Evolutionary conservation across 2,329 filamentous ascomycete genomes (phyloP).

Genomic region (Sporothrix phasma): DNA sequence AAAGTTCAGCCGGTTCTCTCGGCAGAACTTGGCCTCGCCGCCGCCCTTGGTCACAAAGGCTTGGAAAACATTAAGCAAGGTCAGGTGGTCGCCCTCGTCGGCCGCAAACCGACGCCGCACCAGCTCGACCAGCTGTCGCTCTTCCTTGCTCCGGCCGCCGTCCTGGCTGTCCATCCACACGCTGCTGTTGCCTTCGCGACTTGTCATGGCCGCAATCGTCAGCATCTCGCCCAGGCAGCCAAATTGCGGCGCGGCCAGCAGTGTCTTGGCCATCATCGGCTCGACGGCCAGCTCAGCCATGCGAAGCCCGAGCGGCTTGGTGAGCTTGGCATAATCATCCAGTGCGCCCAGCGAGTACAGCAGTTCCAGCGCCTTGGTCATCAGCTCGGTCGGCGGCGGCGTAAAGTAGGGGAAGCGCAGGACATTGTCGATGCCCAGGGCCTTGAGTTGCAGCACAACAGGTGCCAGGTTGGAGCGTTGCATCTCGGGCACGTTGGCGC

Average conservation of each 20-base stretch:
- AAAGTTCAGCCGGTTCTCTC: conserved; percentile 78
- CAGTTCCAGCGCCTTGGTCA: conserved; percentile 78
- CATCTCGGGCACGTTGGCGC: conserved; percentile 76
- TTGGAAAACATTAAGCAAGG: conserved; percentile 86
- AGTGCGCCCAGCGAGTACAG: conserved; percentile 79
- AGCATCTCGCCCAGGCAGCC: conserved; percentile 76
- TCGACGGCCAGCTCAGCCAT: conserved; percentile 93
- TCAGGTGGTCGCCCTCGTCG: conserved; percentile 89
- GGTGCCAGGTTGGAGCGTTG: conserved; percentile 86
- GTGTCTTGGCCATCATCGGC: conserved; percentile 88
- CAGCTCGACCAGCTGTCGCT: conserved; percentile 64
- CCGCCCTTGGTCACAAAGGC: conserved; percentile 74
- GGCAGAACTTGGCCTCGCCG: conserved; percentile 78
- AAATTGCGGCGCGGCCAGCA: conserved; percentile 66
- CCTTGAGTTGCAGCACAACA: conserved; percentile 82
- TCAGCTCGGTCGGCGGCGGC: conserved; percentile 71
- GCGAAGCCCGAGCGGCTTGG: conserved; percentile 71
- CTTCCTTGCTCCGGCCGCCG: conserved; percentile 32
- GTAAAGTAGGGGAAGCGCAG: conserved; percentile 84
- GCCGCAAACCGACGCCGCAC: conserved; percentile 74
- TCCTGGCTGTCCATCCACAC: conserved; percentile 75
- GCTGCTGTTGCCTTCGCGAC: conserved; percentile 65
- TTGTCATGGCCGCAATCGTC: conserved; percentile 90
- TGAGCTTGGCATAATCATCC: conserved; percentile 83
- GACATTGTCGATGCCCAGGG: conserved; percentile 89